Evolutionary conservation across 2,329 filamentous ascomycete genomes (phyloP).

Genomic region (Emergomyces pasteurianus): DNA sequence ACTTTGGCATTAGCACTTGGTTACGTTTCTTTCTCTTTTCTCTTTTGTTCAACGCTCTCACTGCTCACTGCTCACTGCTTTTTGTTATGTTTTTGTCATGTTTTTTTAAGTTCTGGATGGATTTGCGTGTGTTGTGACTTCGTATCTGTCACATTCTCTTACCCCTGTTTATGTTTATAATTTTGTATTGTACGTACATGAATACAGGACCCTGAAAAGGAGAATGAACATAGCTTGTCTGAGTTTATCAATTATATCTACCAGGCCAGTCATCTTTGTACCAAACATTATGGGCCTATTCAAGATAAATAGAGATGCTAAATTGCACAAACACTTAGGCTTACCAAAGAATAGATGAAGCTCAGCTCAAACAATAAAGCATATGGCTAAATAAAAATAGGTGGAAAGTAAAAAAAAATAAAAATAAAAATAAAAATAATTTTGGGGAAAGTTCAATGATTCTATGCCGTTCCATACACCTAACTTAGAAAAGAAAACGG

Average conservation of each 20-base stretch:
- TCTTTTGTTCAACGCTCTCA: not conserved
- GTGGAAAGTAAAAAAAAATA: too few species aligned
- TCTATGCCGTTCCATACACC: not conserved
- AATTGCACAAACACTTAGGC: not conserved
- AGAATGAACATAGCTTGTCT: not conserved
- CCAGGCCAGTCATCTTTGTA: not conserved
- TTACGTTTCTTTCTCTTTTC: not conserved
- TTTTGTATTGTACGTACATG: too few species aligned
- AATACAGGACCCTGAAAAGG: not conserved
- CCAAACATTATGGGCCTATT: not conserved
- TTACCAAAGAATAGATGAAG: not conserved
- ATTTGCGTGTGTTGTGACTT: not conserved
- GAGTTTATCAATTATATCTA: not conserved
- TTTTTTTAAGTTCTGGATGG: not conserved
- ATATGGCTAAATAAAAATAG: not conserved
- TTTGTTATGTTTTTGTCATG: not conserved
- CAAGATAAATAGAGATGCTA: not conserved
- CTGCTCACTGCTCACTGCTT: not conserved
- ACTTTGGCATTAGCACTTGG: not conserved
- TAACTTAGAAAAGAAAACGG: not conserved
- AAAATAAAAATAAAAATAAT: too few species aligned
- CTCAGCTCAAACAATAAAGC: not conserved
- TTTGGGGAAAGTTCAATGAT: not conserved
- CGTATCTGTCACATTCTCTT: not conserved
- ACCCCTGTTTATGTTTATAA: not conserved